A percentile compares a stretch with the other conserved stretches of the same genome.
phyloP scores from a whole-genome alignment of 179 eudicot species.

The Silene coronaria region DNA sequence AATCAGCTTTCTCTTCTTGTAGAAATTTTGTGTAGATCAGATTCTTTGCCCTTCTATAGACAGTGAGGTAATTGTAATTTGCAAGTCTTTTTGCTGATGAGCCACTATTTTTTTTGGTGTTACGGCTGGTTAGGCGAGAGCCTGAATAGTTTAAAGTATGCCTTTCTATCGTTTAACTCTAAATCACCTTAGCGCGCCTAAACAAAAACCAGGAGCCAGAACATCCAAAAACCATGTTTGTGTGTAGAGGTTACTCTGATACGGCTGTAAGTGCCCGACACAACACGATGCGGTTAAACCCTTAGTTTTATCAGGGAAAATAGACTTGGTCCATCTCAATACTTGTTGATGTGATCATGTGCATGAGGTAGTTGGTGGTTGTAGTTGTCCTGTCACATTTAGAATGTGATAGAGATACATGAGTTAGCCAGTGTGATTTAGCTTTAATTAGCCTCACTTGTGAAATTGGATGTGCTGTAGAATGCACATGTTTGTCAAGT shows the following conservation, averaged over 20 bases:
- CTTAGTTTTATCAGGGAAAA: not conserved
- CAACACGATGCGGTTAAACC: not conserved
- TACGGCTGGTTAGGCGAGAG: too few relatives aligned
- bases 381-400: constrained; percentile 5
- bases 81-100: too few relatives aligned
- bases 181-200: too few relatives aligned
- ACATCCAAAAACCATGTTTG: too few relatives aligned
- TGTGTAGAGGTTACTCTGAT: too few relatives aligned
- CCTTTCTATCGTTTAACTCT: too few relatives aligned
- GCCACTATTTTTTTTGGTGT: too few relatives aligned
- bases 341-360: not conserved
- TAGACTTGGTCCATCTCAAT: not conserved
- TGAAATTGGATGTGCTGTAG: not conserved
- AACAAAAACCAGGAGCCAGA: too few relatives aligned
- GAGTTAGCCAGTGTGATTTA: not conserved
- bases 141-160: too few relatives aligned
- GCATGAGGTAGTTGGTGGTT: constrained; percentile 12
- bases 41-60: not conserved
- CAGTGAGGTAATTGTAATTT: not conserved
- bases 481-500: constrained; percentile 8
- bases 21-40: not conserved
- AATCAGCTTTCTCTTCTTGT: not conserved
- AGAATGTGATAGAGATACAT: constrained; percentile 7
- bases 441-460: not conserved
- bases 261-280: too few relatives aligned